Conservation (phyloP, 176 grass and related monocot genomes). For the Aegilops umbellulata region DNA sequence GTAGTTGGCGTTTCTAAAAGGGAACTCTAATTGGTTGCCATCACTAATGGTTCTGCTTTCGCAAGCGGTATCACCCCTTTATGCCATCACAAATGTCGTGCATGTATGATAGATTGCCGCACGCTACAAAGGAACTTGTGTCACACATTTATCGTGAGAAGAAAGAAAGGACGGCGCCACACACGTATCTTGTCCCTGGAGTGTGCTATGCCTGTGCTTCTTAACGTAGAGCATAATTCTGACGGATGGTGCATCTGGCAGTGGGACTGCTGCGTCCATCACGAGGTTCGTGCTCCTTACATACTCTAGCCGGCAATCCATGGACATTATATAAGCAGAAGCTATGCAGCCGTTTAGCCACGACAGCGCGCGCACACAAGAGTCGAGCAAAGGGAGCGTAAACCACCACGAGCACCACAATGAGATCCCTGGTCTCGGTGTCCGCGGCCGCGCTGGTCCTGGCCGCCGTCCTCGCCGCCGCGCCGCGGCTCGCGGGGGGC, state of each 20-base stretch:
- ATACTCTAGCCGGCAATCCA: no score
- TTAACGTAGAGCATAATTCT: not conserved
- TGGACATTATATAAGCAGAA: constrained; percentile 29
- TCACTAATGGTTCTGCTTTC: no score
- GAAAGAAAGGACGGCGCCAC: not conserved
- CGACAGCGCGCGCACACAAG: not conserved
- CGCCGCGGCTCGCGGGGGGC: not conserved
- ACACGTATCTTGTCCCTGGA: not conserved
- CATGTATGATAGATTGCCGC: not conserved
- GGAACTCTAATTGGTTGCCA: no score
- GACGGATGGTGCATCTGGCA: not conserved
- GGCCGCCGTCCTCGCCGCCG: not conserved
- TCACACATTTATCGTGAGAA: not conserved
- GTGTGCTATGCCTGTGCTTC: not conserved
- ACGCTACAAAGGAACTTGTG: not conserved
- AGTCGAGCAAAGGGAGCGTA: not conserved
- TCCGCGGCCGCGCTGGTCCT: not conserved
- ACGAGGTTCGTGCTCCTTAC: not conserved
- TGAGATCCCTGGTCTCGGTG: not conserved
- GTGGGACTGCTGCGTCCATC: not conserved
- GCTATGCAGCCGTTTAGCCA: not conserved
- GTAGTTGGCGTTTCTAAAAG: no score
- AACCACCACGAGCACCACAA: not conserved
- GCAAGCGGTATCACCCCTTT: no score
- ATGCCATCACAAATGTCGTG: no score